These are phyloP conservation scores for Knoxia roxburghii DNA, from an alignment of 257 asterid species.

Conservation along the genomic window DNA sequence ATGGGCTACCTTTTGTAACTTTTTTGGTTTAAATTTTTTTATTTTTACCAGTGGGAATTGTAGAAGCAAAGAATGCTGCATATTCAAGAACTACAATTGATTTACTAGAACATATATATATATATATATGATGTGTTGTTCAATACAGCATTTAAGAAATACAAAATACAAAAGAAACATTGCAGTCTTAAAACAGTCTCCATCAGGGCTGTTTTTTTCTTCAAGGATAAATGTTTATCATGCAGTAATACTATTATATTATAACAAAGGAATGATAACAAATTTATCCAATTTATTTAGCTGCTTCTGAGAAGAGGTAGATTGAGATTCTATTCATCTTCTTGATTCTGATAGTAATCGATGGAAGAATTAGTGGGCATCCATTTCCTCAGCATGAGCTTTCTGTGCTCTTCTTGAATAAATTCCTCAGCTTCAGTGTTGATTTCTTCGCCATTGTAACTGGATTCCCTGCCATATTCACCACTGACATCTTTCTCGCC, in stretches of 20 bases:
- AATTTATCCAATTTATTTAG: not conserved
- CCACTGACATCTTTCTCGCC: not conserved
- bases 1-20: too few species aligned
- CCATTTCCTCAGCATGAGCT: conserved; percentile 26
- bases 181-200: not conserved
- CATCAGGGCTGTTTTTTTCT: not conserved
- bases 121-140: too few species aligned
- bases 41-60: too few species aligned
- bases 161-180: not conserved
- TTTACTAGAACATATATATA: too few species aligned
- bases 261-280: not conserved
- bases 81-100: too few species aligned
- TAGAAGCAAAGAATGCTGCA: too few species aligned
- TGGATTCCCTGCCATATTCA: not conserved
- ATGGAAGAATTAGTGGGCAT: conserved; percentile 10
- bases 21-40: too few species aligned
- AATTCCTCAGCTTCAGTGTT: conserved; percentile 39
- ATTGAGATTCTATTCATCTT: not conserved
- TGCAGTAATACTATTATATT: not conserved
- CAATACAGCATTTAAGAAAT: not conserved
- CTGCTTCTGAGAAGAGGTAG: not conserved
- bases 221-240: not conserved
- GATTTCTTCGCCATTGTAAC: conserved; percentile 13
- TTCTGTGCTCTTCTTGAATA: conserved; percentile 31
- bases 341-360: not conserved